phyloP scores from a whole-genome alignment of 768 basidiomycete species.

The Podaxis sp. region DNA sequence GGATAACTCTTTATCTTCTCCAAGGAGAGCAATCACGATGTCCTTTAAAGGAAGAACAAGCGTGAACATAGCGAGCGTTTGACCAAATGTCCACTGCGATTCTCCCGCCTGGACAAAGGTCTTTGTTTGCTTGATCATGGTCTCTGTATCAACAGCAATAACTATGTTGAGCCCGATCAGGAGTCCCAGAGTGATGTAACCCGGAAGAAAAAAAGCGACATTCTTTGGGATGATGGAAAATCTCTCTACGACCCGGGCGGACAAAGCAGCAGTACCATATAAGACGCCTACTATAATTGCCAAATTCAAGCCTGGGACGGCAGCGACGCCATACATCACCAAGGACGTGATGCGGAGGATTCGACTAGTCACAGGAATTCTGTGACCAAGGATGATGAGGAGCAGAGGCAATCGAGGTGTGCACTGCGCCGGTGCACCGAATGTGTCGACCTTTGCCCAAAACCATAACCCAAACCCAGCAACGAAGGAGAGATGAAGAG shows the following conservation, averaged over 20 bases:
- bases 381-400: background rate
- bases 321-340: background rate
- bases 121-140: background rate
- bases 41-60: background rate
- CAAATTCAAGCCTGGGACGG: background rate
- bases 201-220: background rate
- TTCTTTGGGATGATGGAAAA: background rate
- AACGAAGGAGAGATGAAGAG: conserved; percentile 12
- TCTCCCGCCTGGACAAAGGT: background rate
- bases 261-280: background rate
- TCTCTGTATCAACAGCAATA: background rate
- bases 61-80: background rate
- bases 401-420: background rate
- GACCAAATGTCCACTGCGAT: conserved; percentile 1
- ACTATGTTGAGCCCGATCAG: background rate
- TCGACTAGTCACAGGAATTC: background rate
- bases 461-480: conserved; percentile 17
- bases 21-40: background rate
- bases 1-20: background rate
- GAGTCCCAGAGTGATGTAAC: background rate
- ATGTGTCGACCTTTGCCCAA: conserved; percentile 14
- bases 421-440: background rate
- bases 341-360: background rate
- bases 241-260: background rate
- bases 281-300: background rate